These are phyloP conservation scores for Pilaira anomala DNA, from an alignment of 192 early-diverging fungal species.

Conservation along the genomic window DNA sequence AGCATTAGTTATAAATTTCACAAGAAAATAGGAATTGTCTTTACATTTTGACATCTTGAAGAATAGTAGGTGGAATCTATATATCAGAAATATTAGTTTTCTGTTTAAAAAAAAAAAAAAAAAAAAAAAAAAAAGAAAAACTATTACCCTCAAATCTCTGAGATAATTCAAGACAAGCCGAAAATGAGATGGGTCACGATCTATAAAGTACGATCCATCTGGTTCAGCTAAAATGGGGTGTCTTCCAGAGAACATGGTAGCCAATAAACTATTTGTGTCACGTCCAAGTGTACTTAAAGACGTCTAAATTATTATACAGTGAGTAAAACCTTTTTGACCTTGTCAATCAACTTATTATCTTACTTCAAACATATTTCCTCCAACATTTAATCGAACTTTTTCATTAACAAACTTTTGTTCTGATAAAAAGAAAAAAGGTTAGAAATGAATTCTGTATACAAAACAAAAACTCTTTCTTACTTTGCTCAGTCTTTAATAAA, in stretches of 20 bases:
- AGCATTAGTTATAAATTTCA: background rate
- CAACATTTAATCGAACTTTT: constrained; percentile 23
- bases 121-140: background rate
- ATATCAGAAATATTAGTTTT: background rate
- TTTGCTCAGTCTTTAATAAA: background rate
- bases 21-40: background rate
- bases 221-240: constrained; percentile 14
- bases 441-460: too few species aligned
- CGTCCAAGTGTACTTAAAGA: constrained; percentile 20
- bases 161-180: constrained; percentile 31
- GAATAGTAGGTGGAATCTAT: constrained; percentile 25
- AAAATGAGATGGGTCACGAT: constrained; percentile 34
- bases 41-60: constrained; percentile 24
- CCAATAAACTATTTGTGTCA: constrained; percentile 23
- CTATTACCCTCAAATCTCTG: constrained; percentile 23
- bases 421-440: too few species aligned
- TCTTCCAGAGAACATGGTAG: constrained; percentile 33
- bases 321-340: background rate
- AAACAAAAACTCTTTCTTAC: too few species aligned
- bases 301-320: constrained; percentile 13
- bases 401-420: background rate
- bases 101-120: background rate
- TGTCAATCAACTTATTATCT: background rate
- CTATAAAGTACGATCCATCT: constrained; percentile 34
- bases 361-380: constrained; percentile 27